Base-by-base conservation (phyloP, 805 yeast species). In the Kazachstania martiniae region DNA sequence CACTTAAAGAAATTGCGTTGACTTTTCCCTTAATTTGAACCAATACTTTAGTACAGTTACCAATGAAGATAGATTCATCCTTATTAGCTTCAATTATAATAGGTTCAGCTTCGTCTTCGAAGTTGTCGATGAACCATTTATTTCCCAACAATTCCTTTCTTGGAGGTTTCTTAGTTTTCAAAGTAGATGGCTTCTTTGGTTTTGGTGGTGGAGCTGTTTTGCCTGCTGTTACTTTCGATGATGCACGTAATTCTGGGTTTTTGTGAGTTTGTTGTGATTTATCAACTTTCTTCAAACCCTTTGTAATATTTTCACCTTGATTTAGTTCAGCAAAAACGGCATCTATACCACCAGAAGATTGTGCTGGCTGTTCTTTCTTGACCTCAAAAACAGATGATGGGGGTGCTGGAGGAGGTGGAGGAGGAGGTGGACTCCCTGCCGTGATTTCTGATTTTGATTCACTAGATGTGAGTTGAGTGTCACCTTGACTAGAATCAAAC, bases 351-450 rank as follows among this genome's bases (percentile, higher is more conserved):
- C 64, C 63, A 15, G 47, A 44, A 12, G 33, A n/a, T 39, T 53
- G 34, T 37, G 53, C 32, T 5, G 53, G 32, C 9, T 41, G 35
- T 12, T 42, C 46, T 0, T 61, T 34, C 14, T 56, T 47, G 1
- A 49, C 52, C 36, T 70, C 74, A 49, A 74, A 82, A 23, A 80
- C 63, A 35, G 76, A 62, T 8, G 93, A 76, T 18, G 94, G 89
- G 8, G 95, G 94, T 3, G 94, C 84, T 2, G 91, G 89, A 3
- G 94, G 94, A 3, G 94, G 94, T 2, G 96, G 96, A 12, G 94
- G 93, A 5, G 87, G 83, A n/a, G 36, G 36, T 7, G 29, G 30
- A 3, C 72, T 47, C 15, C 59, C 56, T 23, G 28, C 25, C 8
- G 25, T 18, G 6, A 68, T 61, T 9, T 62, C 48, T 4, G 61